Evolutionary conservation across 2,329 filamentous ascomycete genomes (phyloP), one percentile per base, ranked within the genome.

Genomic region (Didymella segeticola): DNA sequence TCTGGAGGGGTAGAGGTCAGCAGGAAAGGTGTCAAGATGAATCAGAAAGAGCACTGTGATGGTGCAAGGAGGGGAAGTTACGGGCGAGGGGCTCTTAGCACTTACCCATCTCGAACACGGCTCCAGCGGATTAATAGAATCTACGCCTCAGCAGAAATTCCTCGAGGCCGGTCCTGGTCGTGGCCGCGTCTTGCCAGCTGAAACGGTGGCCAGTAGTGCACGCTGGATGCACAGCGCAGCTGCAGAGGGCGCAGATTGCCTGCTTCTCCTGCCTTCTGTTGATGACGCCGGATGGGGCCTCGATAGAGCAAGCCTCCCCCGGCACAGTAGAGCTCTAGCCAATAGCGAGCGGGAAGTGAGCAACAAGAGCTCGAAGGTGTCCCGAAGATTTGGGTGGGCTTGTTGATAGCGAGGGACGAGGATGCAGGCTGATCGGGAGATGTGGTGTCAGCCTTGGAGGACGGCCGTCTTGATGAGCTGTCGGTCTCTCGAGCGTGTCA

Each of bases 181-280:
- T 64, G 64, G 60, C 61, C 63, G 71, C 39, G 51, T 54, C 51
- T 23, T 54, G 51, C 45, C 33, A 54, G 70, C 69, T 72, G 65
- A 70, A 43, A 47, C 43, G 43, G 62, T 60, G 60, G 61, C 66
- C 62, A 63, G 62, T 62, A 61, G 61, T 64, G 64, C 62, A 64
- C 63, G 63, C 60, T 60, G 57, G 53, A 51, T 56, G 64, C 61
- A 63, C 53, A 34, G 39, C 49, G 52, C 53, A 37, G 62, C 64
- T 70, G 68, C 68, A 71, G 67, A 62, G 48, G 61, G 59, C 47
- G 56, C 55, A 60, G 58, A 66, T 68, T 70, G 68, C 69, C 48
- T 57, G 43, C 56, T 68, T 66, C 56, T 63, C 63, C 62, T 68
- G 66, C 68, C 68, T 70, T 68, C 60, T 58, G 56, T 60, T 61